Evolutionary conservation across 1,284 basidiomycete species (phyloP).

Genomic region (Pholiota adiposa): DNA sequence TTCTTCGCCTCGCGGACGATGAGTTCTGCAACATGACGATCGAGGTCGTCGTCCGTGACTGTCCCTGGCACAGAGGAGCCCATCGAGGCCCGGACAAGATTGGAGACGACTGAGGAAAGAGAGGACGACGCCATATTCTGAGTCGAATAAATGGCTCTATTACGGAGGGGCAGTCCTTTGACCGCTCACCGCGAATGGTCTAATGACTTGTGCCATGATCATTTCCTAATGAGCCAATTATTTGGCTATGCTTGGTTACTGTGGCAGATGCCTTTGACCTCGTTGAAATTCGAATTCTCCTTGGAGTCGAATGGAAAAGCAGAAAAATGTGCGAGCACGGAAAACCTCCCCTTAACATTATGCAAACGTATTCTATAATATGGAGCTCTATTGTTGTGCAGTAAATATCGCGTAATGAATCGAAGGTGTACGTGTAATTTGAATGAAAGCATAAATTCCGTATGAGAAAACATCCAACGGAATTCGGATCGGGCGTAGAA

Average conservation of each 20-base stretch:
- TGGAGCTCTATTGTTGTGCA: not conserved
- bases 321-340: not conserved
- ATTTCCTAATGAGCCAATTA: not conserved
- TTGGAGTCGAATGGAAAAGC: not conserved
- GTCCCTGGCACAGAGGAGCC: slow-evolving; percentile 66
- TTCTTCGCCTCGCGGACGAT: slow-evolving; percentile 90
- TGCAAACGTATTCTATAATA: not conserved
- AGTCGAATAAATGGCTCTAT: not conserved
- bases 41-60: slow-evolving; percentile 84
- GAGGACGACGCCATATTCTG: slow-evolving; percentile 40
- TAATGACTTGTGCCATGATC: not conserved
- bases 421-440: not conserved
- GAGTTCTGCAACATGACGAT: slow-evolving; percentile 86
- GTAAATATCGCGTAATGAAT: not conserved
- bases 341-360: not conserved
- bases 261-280: slow-evolving; percentile 9
- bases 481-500: not conserved
- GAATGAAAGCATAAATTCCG: not conserved
- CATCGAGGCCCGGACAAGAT: slow-evolving; percentile 81
- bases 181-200: not conserved
- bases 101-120: slow-evolving; percentile 85
- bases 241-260: not conserved
- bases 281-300: not conserved
- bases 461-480: not conserved
- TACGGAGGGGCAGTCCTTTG: not conserved